Evolutionary conservation across 306 rosid species (phyloP), one percentile per base, ranked within the genome.

Genomic region (Vicia sativa): DNA sequence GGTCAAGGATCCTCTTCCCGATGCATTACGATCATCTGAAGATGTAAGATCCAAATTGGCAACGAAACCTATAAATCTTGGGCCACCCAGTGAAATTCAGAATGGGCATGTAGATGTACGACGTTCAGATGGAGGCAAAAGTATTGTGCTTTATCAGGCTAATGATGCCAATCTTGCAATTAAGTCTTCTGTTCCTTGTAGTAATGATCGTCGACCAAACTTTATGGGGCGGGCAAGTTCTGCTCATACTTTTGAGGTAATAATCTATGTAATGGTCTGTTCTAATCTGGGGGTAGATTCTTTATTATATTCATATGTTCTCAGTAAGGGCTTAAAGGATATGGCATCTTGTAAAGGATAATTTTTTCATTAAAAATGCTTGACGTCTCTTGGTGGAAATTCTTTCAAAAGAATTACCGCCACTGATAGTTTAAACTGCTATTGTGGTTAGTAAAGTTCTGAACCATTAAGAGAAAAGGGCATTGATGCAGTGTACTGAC

Each of bases 1-100:
- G 73, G 91, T 90, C 59, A 82, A 65, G 5, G 97, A 93, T 72
- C 96, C 97, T 62, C 96, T 93, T 79, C 92, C 95, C 2, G 84
- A 74, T 57, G 87, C 89, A 7, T 70, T 93, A 61, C 83, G 15
- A 7, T 25, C 23, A 14, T 77, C 97, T 21, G 90, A 83, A 48
- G 68, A 62, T 43, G 38, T 85, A 62, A 66, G 80, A 68, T 68
- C 85, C 2, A 53, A 83, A 10, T 67, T 84, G 76, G 89, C 67
- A 9, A n/a, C 26, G 5, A 84, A 78, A 35, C 69, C 67, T 44
- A 48, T 53, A 37, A 55, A 16, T 48, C 62, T 21, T 18, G 81
- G 73, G 71, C 71, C 71, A 58, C 52, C 74, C 19, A 10, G 37
- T 28, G 87, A 73, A 81, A 79, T 72, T 41, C 86, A 41, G 64